A percentile compares a stretch with the other conserved stretches of the same genome.
These are phyloP conservation scores for Epichloe amarillans DNA, from an alignment of 2,329 filamentous ascomycete genomes.

Conservation along the genomic window DNA sequence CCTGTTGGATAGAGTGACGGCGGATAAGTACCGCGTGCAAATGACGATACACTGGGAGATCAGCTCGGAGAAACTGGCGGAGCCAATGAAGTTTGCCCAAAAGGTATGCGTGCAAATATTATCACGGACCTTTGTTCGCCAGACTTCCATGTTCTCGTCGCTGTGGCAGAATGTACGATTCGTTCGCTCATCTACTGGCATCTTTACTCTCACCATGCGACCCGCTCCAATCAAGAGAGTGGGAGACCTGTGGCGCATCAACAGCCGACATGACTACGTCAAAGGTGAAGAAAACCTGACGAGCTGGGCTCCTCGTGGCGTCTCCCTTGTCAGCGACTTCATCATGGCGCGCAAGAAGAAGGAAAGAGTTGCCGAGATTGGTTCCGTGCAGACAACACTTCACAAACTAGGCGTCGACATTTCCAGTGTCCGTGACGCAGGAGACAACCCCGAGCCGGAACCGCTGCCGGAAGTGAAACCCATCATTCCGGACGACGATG, in stretches of 20 bases:
- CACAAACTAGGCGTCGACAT: slow-evolving; percentile 41
- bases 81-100: slow-evolving; percentile 76
- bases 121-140: slow-evolving; percentile 70
- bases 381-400: slow-evolving; percentile 55
- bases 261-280: slow-evolving; percentile 87
- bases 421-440: slow-evolving; percentile 19
- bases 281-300: slow-evolving; percentile 84
- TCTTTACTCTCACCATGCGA: slow-evolving; percentile 77
- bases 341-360: slow-evolving; percentile 62
- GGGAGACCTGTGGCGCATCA: slow-evolving; percentile 87
- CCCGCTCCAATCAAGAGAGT: slow-evolving; percentile 84
- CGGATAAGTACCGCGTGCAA: slow-evolving; percentile 86
- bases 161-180: slow-evolving; percentile 77
- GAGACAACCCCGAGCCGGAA: slow-evolving; percentile 24
- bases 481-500: slow-evolving; percentile 40
- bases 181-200: slow-evolving; percentile 72
- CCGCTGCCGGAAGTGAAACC: slow-evolving; percentile 21
- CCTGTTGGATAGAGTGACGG: slow-evolving; percentile 83
- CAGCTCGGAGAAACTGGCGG: slow-evolving; percentile 66
- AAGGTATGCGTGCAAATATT: slow-evolving; percentile 74
- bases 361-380: slow-evolving; percentile 64
- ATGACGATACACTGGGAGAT: slow-evolving; percentile 81
- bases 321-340: slow-evolving; percentile 83
- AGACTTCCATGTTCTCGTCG: slow-evolving; percentile 73
- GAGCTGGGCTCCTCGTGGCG: slow-evolving; percentile 77